Evolutionary conservation across 2,329 filamentous ascomycete genomes (phyloP), one percentile per base, ranked within the genome.

Genomic region (Shiraia bambusicola): DNA sequence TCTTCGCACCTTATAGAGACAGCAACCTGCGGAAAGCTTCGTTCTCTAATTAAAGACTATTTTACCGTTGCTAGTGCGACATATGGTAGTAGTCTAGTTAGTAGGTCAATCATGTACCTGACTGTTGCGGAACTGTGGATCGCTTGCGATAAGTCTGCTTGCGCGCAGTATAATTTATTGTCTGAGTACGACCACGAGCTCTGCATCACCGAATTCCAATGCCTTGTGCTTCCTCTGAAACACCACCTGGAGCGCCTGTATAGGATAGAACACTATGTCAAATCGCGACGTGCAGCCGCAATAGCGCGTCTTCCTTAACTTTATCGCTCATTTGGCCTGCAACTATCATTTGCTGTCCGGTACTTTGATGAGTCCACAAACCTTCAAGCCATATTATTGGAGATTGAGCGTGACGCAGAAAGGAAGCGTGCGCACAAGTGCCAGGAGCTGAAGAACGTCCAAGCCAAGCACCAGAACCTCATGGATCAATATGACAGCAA

Each of bases 81-180:
- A n/a, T n/a, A n/a, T n/a, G n/a, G n/a, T n/a, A n/a, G n/a, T n/a
- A n/a, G n/a, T n/a, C n/a, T n/a, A n/a, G n/a, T n/a, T n/a, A n/a
- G n/a, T n/a, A n/a, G n/a, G 1, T 84, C 82, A 0, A 45, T 73
- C 2, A 81, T 82, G 75, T 39, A 81, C 2, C 68, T 85, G 0
- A 78, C 74, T 0, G 51, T 78, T 0, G 50, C 81, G 3, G 79
- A 84, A 38, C 56, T 84, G 0, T 85, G 81, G 82, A 57, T 79
- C 6, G 78, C 76, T 0, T 72, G 75, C 17, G 81, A 85, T 47
- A 75, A 69, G 40, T 65, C 68, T 2, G 73, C 74, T 1, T 61
- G 69, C 1, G 9, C 40, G 1, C 40, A 63, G 0, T 62, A 70
- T 11, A 63, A 70, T 0, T 45, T 79, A 3, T 52, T 84, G 0